phyloP scores from a whole-genome alignment of 352 stramenopile genomes.

The Globisporangium splendens region DNA sequence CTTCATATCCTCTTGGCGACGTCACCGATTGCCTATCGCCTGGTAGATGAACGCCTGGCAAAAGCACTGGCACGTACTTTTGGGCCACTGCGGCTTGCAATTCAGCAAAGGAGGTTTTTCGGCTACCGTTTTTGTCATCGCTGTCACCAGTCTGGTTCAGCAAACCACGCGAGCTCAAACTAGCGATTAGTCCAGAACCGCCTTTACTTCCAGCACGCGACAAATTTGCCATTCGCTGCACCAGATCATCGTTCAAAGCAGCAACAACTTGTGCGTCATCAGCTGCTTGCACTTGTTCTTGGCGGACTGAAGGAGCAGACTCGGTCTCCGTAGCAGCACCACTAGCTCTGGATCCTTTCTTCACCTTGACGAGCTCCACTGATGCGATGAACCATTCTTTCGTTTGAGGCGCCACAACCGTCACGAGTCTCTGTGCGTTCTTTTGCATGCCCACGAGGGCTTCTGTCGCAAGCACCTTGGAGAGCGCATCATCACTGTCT shows the following conservation, averaged over 20 bases:
- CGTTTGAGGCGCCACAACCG: conserved; percentile 36
- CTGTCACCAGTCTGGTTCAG: neutral
- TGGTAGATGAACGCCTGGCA: conserved; percentile 41
- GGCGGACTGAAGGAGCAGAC: neutral
- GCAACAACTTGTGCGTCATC: conserved; percentile 5
- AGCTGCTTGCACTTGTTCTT: conserved; percentile 16
- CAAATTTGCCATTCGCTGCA: conserved; percentile 71
- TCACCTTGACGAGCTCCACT: conserved; percentile 73
- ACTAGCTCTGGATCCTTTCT: conserved; percentile 44
- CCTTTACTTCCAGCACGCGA: conserved; percentile 55
- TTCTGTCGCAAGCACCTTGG: conserved; percentile 34
- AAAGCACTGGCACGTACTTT: conserved; percentile 44
- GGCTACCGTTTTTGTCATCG: neutral
- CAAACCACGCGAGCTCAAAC: conserved; percentile 29
- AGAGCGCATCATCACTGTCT: conserved; percentile 22
- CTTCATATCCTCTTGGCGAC: neutral
- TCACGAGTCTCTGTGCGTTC: conserved; percentile 46
- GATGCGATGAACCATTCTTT: conserved; percentile 64
- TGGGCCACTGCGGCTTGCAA: conserved; percentile 11
- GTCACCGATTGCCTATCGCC: conserved; percentile 13
- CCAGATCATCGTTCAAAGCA: conserved; percentile 40
- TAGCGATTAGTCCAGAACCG: conserved; percentile 48
- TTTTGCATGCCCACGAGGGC: conserved; percentile 68
- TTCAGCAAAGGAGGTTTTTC: conserved; percentile 13
- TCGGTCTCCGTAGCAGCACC: conserved; percentile 3